phyloP scores from a whole-genome alignment of 768 basidiomycete genomes.

The Rhodocollybia butyracea region DNA sequence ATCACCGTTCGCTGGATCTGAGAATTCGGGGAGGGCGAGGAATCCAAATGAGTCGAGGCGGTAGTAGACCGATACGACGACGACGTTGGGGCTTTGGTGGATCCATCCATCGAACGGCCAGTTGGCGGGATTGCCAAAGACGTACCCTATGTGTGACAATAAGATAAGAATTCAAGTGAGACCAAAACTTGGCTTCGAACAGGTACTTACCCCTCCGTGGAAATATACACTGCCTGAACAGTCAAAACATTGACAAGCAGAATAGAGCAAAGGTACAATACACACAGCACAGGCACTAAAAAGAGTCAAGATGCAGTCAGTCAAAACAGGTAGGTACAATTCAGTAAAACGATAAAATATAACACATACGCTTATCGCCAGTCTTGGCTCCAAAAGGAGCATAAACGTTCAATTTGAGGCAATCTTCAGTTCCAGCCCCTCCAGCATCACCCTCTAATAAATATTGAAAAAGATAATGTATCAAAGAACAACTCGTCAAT shows the following conservation, averaged over 20 bases:
- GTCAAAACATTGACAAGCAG: no score
- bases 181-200: background rate
- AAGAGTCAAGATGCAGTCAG: no score
- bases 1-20: conserved; percentile 36
- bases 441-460: conserved; percentile 49
- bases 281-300: conserved; percentile 34
- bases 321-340: background rate
- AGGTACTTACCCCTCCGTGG: conserved; percentile 40
- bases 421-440: conserved; percentile 66
- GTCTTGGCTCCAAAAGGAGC: conserved; percentile 44
- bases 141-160: conserved; percentile 36
- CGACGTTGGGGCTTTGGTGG: conserved; percentile 56
- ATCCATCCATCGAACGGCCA: conserved; percentile 71
- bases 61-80: conserved; percentile 67
- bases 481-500: background rate
- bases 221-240: conserved; percentile 35
- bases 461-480: background rate
- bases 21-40: conserved; percentile 47
- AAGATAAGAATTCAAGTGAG: background rate
- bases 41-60: conserved; percentile 64
- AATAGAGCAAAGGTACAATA: no score
- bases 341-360: no score
- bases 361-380: conserved; percentile 42
- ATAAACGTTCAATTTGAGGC: conserved; percentile 66
- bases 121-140: conserved; percentile 57